phyloP scores from a whole-genome alignment of 2,329 filamentous ascomycete genomes.

The Pseudogymnoascus sp. region DNA sequence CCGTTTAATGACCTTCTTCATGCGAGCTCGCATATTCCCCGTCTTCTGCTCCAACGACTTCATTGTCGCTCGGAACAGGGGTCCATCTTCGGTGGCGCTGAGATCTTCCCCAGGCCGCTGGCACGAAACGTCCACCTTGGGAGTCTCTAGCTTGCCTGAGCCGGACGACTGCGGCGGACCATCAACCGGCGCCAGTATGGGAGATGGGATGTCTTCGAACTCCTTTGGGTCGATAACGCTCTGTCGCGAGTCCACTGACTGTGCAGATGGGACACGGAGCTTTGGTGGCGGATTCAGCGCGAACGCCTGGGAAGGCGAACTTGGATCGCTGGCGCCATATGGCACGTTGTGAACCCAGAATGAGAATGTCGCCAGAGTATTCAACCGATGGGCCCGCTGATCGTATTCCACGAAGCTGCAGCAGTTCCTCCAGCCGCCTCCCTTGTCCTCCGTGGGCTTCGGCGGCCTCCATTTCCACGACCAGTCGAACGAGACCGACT shows the following conservation, averaged over 20 bases:
- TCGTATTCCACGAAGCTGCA: slow-evolving; percentile 99
- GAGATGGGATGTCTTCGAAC: slow-evolving; percentile 40
- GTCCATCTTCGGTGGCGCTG: slow-evolving; percentile 80
- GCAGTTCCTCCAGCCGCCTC: slow-evolving; percentile 89
- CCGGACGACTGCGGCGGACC: slow-evolving; percentile 14
- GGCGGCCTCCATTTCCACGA: slow-evolving; percentile 96
- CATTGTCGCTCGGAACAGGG: slow-evolving; percentile 92
- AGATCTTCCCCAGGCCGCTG: slow-evolving; percentile 80
- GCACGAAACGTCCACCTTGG: slow-evolving; percentile 83
- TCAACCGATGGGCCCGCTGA: slow-evolving; percentile 77
- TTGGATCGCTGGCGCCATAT: slow-evolving; percentile 45
- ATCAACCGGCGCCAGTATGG: slow-evolving; percentile 23
- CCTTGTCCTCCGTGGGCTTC: slow-evolving; percentile 69
- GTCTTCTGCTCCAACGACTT: slow-evolving; percentile 96
- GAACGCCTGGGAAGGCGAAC: slow-evolving; percentile 52
- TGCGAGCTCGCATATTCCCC: slow-evolving; percentile 82
- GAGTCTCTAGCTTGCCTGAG: slow-evolving; percentile 30
- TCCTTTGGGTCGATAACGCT: slow-evolving; percentile 56
- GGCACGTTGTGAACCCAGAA: slow-evolving; percentile 64
- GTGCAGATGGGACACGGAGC: slow-evolving; percentile 74
- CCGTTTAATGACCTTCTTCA: slow-evolving; percentile 92
- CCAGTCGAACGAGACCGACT: slow-evolving; percentile 86
- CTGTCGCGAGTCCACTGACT: slow-evolving; percentile 76
- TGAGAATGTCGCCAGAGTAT: slow-evolving; percentile 84
- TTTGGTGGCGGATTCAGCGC: slow-evolving; percentile 66